Evolutionary conservation across 129 eudicot genomes (phyloP).

Genomic region (Lactuca sativa): DNA sequence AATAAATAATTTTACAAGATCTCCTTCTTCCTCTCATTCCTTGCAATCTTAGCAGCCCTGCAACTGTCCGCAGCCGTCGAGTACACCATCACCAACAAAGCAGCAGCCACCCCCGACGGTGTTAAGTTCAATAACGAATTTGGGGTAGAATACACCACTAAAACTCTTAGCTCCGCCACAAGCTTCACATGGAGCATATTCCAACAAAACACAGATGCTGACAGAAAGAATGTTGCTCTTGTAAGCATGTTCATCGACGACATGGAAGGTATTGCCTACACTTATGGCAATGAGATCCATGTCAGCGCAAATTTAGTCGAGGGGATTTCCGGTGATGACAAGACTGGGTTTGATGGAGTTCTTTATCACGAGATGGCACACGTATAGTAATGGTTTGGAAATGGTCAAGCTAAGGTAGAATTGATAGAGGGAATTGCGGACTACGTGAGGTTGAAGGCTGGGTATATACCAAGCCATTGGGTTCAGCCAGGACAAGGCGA

Average conservation of each 20-base stretch:
- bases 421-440: slow-evolving; percentile 77
- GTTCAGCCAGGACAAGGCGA: too few species aligned
- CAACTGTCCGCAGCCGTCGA: slow-evolving; percentile 42
- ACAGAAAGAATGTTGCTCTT: slow-evolving; percentile 36
- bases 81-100: slow-evolving; percentile 48
- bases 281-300: slow-evolving; percentile 41
- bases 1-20: background rate
- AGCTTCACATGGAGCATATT: slow-evolving; percentile 55
- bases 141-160: slow-evolving; percentile 38
- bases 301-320: slow-evolving; percentile 44
- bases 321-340: slow-evolving; percentile 43
- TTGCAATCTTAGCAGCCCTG: slow-evolving; percentile 33
- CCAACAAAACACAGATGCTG: slow-evolving; percentile 38
- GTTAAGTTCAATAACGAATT: slow-evolving; percentile 41
- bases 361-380: slow-evolving; percentile 69
- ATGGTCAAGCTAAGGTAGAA: slow-evolving; percentile 46
- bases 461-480: slow-evolving; percentile 17
- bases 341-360: slow-evolving; percentile 48
- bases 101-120: slow-evolving; percentile 53
- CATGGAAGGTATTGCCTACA: slow-evolving; percentile 49
- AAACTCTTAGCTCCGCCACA: slow-evolving; percentile 35
- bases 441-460: slow-evolving; percentile 59
- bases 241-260: slow-evolving; percentile 47
- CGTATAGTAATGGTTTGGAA: slow-evolving; percentile 74
- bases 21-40: slow-evolving; percentile 8